These are phyloP conservation scores for Neofusicoccum parvum DNA, from an alignment of 2,329 filamentous ascomycete genomes.

Conservation along the genomic window DNA sequence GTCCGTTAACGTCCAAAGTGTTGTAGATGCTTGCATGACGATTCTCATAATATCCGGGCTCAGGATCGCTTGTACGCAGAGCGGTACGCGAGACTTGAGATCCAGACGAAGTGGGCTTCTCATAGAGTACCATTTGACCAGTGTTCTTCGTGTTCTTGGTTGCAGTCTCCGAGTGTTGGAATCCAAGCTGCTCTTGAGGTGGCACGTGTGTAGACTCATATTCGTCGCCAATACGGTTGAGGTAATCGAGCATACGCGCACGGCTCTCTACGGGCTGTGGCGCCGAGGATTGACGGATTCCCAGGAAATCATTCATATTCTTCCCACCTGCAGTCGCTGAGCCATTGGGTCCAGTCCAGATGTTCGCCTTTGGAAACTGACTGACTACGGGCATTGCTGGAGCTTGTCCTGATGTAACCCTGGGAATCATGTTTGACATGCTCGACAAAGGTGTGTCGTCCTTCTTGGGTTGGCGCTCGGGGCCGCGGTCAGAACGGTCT, in stretches of 20 bases:
- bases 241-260: slow-evolving; percentile 19
- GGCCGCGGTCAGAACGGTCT: background rate
- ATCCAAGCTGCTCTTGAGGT: background rate
- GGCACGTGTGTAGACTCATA: background rate
- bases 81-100: slow-evolving; percentile 11
- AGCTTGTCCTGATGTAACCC: background rate
- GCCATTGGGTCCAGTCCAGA: background rate
- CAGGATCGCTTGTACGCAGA: slow-evolving; percentile 11
- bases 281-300: background rate
- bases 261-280: slow-evolving; percentile 4
- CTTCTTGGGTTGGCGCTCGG: background rate
- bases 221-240: slow-evolving; percentile 9
- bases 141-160: background rate
- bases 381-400: background rate
- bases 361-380: background rate
- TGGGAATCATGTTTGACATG: background rate
- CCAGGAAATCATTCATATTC: background rate
- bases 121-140: background rate
- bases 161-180: background rate
- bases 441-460: background rate
- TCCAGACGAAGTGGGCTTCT: slow-evolving; percentile 1
- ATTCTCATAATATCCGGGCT: slow-evolving; percentile 4
- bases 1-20: slow-evolving; percentile 21
- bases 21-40: slow-evolving; percentile 5
- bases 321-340: background rate